Percentiles rank a stretch among this genome's conserved stretches.
Evolutionary conservation across 768 basidiomycete genomes (phyloP).

Genomic region (Hygrocybe coccinea): DNA sequence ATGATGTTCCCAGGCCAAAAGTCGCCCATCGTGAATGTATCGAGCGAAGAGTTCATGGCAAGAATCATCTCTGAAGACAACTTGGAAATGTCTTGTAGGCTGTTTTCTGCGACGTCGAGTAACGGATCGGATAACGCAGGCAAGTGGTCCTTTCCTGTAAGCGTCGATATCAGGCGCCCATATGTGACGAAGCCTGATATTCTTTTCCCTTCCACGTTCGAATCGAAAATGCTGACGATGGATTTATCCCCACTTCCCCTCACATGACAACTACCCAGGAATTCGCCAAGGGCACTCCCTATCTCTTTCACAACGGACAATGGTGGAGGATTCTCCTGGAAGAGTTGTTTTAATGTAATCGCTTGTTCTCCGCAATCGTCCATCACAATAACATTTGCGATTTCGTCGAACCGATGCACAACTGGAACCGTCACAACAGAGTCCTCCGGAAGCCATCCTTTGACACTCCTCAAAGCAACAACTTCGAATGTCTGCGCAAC

Average conservation of each 20-base stretch:
- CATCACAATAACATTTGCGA: conserved; percentile 41
- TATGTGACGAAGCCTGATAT: too few relatives aligned
- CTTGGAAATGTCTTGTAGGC: too few relatives aligned
- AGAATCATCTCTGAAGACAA: too few relatives aligned
- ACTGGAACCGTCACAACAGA: conserved; percentile 33
- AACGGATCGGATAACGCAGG: too few relatives aligned
- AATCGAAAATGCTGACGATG: too few relatives aligned
- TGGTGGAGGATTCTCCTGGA: conserved; percentile 33
- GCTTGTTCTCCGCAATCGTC: conserved; percentile 40
- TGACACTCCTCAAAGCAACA: conserved; percentile 5
- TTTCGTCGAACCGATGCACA: conserved; percentile 39
- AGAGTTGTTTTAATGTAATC: conserved; percentile 37
- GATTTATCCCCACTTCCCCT: conserved; percentile 29
- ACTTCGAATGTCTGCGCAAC: conserved; percentile 29
- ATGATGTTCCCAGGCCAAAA: conserved; percentile 72
- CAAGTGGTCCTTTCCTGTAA: too few relatives aligned
- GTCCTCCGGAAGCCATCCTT: conserved; percentile 2
- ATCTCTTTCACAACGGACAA: conserved; percentile 35
- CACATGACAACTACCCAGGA: conserved; percentile 49
- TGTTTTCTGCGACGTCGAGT: too few relatives aligned
- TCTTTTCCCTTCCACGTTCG: too few relatives aligned
- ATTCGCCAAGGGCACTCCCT: conserved; percentile 50
- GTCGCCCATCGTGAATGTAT: conserved; percentile 56
- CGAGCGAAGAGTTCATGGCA: too few relatives aligned
- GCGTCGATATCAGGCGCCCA: too few relatives aligned